These are phyloP conservation scores for Psilocybe azurescens DNA, from an alignment of 768 basidiomycete species.

Conservation along the genomic window DNA sequence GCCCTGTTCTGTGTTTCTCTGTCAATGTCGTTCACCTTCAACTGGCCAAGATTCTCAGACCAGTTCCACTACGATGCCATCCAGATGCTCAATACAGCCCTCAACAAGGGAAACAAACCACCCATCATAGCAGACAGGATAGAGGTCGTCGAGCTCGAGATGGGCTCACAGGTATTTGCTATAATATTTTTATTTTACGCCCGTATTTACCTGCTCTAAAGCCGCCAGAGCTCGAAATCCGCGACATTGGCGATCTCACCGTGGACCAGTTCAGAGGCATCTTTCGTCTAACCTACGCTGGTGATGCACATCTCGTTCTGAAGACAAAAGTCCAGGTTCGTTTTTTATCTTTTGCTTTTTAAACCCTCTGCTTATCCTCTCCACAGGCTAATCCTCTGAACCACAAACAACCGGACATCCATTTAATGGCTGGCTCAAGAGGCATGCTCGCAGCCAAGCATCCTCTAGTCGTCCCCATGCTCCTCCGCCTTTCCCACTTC, in stretches of 20 bases:
- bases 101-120: constrained; percentile 97
- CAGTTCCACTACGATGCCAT: constrained; percentile 96
- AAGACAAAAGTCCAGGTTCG: constrained; percentile 93
- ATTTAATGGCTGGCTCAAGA: constrained; percentile 79
- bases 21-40: constrained; percentile 86
- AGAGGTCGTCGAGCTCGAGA: constrained; percentile 97
- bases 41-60: constrained; percentile 97
- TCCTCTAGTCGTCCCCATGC: constrained; percentile 97
- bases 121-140: constrained; percentile 97
- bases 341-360: not conserved
- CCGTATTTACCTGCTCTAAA: constrained; percentile 33
- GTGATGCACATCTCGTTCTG: constrained; percentile 88
- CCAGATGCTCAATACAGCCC: constrained; percentile 94
- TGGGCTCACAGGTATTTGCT: constrained; percentile 89
- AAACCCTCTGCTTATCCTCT: not conserved
- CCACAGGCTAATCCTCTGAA: constrained; percentile 91
- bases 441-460: constrained; percentile 95
- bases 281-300: constrained; percentile 92
- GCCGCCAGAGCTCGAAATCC: constrained; percentile 97
- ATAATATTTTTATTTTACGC: not conserved
- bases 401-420: constrained; percentile 90
- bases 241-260: constrained; percentile 97
- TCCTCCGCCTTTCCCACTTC: constrained; percentile 94
- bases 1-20: constrained; percentile 3
- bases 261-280: constrained; percentile 96